Percentiles rank a stretch among this genome's conserved stretches.
Evolutionary conservation across 257 asterid genomes (phyloP).

Genomic region (Solanum pinnatisectum): DNA sequence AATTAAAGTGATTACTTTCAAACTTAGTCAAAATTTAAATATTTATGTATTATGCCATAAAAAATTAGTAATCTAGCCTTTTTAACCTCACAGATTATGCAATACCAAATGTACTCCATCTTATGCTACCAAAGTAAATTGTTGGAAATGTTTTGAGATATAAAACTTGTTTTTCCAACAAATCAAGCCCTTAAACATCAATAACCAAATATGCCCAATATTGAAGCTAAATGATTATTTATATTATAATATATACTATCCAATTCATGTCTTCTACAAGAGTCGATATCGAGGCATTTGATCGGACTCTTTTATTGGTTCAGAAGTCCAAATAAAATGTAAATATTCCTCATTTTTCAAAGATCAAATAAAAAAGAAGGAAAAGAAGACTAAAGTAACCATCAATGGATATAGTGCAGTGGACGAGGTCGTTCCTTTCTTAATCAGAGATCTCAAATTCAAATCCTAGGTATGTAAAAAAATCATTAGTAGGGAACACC

Average conservation of each 20-base stretch:
- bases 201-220: background rate
- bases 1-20: no score
- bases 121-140: background rate
- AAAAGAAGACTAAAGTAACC: background rate
- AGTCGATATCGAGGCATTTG: background rate
- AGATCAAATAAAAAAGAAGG: background rate
- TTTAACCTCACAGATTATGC: background rate
- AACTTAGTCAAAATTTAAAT: no score
- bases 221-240: background rate
- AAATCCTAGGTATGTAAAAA: no score
- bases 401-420: no score
- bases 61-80: no score
- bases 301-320: background rate
- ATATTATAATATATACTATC: no score
- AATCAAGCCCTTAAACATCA: background rate
- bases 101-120: background rate
- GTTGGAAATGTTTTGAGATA: no score
- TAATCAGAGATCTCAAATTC: no score
- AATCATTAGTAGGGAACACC: no score
- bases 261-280: background rate
- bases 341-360: background rate
- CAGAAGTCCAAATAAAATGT: background rate
- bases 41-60: no score
- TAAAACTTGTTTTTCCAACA: no score
- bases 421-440: no score